Evolutionary conservation across 164 flowering plant species (phyloP), one percentile per base, ranked within the genome.

Genomic region (Stephania cephalantha): DNA sequence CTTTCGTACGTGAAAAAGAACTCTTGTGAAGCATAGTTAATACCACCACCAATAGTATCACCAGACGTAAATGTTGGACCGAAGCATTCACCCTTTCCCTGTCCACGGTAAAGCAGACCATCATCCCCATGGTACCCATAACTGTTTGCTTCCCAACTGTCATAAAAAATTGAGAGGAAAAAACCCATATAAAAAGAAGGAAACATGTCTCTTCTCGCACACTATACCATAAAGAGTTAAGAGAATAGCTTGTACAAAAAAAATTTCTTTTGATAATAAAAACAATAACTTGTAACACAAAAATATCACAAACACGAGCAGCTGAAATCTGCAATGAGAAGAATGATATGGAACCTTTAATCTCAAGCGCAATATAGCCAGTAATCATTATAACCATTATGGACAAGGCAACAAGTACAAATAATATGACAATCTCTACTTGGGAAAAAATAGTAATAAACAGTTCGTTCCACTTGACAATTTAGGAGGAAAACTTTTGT

Each of bases 71-170:
- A 96, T 9, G 90, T 86, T n/a, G 98, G 97, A 55, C 99, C 98
- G 88, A 92, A 94, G 22, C 85, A 48, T 72, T 94, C 97, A 67
- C 95, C 97, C 77, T 85, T 92, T 76, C 90, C 98, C 15, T 84
- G 91, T 72, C 99, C 97, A 79, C 89, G 95, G 78, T 94, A 96
- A 78, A 96, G 93, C 6, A 84, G 31, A 46, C 99, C 99, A 85
- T 96, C 98, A 86, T 94, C 99, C 29, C 97, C 99, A 83, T 92
- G 99, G 83, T 96, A 96, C 25, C 99, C 98, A 77, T 80, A 92
- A 83, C 97, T 94, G 79, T 91, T 96, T 74, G 87, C 83, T 81
- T 96, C 99, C 99, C 98, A 96, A 67, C 99, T 95, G 84, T 68
- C 64, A 58, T 15, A 15, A n/a, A 55, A 58, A 58, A 58, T 58